Percentiles rank a stretch among this genome's conserved stretches.
Conservation (phyloP, 208 protist species). For the Trypanosoma boissoni region DNA sequence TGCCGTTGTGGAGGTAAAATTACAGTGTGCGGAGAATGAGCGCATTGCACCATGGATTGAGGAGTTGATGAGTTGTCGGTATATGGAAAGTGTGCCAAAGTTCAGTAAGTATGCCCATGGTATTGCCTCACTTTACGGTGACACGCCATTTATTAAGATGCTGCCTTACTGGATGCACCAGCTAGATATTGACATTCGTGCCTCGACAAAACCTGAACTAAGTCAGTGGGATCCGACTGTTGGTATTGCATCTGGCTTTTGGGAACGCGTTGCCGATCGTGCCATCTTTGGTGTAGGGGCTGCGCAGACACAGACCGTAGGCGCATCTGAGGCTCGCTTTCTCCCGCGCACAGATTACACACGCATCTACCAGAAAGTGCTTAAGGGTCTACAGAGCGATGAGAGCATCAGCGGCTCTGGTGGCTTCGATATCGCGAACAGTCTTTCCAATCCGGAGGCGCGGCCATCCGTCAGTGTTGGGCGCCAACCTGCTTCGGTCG, state of each 20-base stretch:
- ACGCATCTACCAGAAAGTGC: constrained; percentile 60
- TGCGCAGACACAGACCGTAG: constrained; percentile 80
- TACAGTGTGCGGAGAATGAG: constrained; percentile 88
- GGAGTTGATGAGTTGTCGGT: constrained; percentile 85
- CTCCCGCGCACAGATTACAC: constrained; percentile 76
- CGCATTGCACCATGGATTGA: constrained; percentile 88
- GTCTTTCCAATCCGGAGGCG: background rate
- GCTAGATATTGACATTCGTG: constrained; percentile 85
- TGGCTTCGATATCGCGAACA: background rate
- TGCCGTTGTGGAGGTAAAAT: constrained; percentile 86
- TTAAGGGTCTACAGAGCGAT: constrained; percentile 26
- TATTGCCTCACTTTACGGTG: constrained; percentile 83
- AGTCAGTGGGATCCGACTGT: constrained; percentile 80
- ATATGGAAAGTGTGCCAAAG: constrained; percentile 89
- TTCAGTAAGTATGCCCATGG: constrained; percentile 91
- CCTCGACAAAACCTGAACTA: constrained; percentile 81
- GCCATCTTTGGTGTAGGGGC: constrained; percentile 70
- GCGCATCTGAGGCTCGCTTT: constrained; percentile 80
- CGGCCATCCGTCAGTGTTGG: background rate
- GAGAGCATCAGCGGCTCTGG: constrained; percentile 6
- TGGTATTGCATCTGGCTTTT: constrained; percentile 69
- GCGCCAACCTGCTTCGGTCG: constrained; percentile 31
- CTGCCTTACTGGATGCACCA: constrained; percentile 91
- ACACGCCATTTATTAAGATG: constrained; percentile 85
- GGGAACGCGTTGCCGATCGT: constrained; percentile 77